These are phyloP conservation scores for Dacryopinax spathularia DNA, from an alignment of 768 basidiomycete genomes.

Conservation along the genomic window DNA sequence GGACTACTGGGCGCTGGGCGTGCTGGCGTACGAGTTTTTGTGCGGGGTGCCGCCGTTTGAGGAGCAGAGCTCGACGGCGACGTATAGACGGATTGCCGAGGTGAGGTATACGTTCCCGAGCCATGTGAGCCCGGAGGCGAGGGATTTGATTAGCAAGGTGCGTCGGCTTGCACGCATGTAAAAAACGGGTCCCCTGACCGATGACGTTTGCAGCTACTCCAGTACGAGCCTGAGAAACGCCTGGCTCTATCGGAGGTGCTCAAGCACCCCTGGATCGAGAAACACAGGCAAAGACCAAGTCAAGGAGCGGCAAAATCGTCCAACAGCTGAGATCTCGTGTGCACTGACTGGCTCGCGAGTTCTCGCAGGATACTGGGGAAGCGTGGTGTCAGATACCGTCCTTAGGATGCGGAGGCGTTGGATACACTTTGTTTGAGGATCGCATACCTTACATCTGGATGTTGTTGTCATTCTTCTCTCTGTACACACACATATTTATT, in stretches of 20 bases:
- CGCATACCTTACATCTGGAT: no score
- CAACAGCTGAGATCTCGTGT: not conserved
- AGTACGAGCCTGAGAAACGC: constrained; percentile 59
- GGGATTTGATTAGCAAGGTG: constrained; percentile 50
- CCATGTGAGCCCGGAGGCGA: constrained; percentile 46
- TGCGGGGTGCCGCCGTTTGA: constrained; percentile 78
- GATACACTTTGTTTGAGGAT: no score
- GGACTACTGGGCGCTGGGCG: constrained; percentile 92
- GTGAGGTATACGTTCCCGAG: constrained; percentile 65
- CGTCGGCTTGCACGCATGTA: constrained; percentile 14
- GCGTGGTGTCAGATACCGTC: no score
- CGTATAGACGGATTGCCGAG: constrained; percentile 74
- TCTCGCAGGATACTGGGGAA: no score
- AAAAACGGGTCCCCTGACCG: not conserved
- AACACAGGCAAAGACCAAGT: constrained; percentile 16
- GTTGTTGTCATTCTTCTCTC: no score
- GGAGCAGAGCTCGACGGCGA: constrained; percentile 58
- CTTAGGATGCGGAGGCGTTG: no score
- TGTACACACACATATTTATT: no score
- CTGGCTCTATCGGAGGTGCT: constrained; percentile 60
- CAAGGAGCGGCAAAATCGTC: not conserved
- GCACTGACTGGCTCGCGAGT: not conserved
- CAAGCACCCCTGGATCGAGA: constrained; percentile 70
- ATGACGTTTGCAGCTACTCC: constrained; percentile 49
- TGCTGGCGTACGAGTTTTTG: constrained; percentile 91